These are phyloP conservation scores for Saccharomycopsis amapae DNA, from an alignment of 805 yeast species.

Conservation along the genomic window DNA sequence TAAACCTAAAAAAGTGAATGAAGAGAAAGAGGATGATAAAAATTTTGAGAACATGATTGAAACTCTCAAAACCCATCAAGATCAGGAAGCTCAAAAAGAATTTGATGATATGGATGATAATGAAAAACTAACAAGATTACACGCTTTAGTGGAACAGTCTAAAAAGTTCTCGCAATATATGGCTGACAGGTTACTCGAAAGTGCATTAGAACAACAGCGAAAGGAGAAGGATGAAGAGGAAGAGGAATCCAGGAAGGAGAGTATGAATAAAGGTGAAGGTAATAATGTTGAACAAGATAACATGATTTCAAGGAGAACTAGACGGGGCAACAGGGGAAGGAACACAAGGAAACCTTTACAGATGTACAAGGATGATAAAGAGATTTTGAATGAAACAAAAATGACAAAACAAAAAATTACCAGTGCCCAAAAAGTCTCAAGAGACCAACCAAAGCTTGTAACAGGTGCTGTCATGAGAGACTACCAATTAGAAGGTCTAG, in stretches of 20 bases:
- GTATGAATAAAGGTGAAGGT: conserved; percentile 20
- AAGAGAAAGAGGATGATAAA: conserved; percentile 1
- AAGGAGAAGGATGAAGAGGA: conserved; percentile 23
- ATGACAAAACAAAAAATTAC: conserved; percentile 23
- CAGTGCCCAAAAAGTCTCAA: conserved; percentile 20
- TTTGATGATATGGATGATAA: conserved; percentile 36
- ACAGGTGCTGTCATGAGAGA: conserved; percentile 61
- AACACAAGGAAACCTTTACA: conserved; percentile 11
- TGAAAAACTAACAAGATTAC: conserved; percentile 55
- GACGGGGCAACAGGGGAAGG: conserved; percentile 16
- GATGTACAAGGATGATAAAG: conserved; percentile 4
- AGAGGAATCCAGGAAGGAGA: conserved; percentile 15
- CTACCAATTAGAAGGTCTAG: conserved; percentile 84
- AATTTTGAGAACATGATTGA: neutral
- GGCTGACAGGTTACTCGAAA: conserved; percentile 63
- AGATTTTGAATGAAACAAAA: conserved; percentile 23
- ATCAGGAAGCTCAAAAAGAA: conserved; percentile 20
- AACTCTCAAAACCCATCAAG: neutral
- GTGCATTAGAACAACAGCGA: conserved; percentile 32
- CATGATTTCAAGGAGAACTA: conserved; percentile 13
- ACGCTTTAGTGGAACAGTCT: conserved; percentile 76
- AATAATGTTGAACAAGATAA: conserved; percentile 15
- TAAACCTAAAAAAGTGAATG: neutral
- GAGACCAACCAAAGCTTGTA: conserved; percentile 48
- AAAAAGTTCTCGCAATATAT: conserved; percentile 83